A percentile compares a stretch with the other conserved stretches of the same genome.
phyloP scores from a whole-genome alignment of 2,329 filamentous ascomycete species.

The Venturia carpophila region DNA sequence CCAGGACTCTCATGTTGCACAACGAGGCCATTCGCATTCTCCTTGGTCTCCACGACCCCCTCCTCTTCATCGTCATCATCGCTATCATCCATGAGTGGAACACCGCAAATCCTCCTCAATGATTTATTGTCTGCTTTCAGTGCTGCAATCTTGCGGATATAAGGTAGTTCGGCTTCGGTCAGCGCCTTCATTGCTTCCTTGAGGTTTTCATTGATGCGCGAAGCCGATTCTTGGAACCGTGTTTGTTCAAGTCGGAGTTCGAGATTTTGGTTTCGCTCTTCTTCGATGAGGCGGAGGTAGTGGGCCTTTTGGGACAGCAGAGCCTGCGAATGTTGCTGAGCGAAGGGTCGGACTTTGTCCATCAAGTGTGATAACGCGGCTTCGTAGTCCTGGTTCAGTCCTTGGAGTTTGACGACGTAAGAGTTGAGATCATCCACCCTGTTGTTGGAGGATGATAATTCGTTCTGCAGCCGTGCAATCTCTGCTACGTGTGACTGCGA shows the following conservation, averaged over 20 bases:
- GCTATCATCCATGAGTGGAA: conserved; percentile 35
- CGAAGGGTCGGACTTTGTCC: conserved; percentile 31
- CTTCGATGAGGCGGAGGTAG: conserved; percentile 39
- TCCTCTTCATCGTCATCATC: conserved; percentile 35
- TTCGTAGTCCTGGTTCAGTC: conserved; percentile 36
- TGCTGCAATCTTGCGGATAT: conserved; percentile 33
- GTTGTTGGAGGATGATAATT: conserved; percentile 28
- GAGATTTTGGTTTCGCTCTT: conserved; percentile 37
- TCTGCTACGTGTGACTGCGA: conserved; percentile 26
- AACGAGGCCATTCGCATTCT: conserved; percentile 1
- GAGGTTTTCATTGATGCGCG: conserved; percentile 37
- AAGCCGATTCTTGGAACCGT: conserved; percentile 41
- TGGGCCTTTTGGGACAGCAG: conserved; percentile 40
- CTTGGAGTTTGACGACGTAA: conserved; percentile 25
- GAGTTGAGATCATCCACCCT: conserved; percentile 25
- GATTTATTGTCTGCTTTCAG: conserved; percentile 43
- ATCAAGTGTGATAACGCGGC: conserved; percentile 33
- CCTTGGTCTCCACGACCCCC: conserved; percentile 1
- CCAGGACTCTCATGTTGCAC: conserved; percentile 7
- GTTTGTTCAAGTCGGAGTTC: conserved; percentile 41
- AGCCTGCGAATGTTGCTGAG: conserved; percentile 36
- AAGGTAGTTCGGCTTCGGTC: conserved; percentile 31
- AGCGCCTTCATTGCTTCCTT: conserved; percentile 33
- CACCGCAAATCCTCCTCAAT: conserved; percentile 38
- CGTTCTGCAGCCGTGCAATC: conserved; percentile 27